phyloP scores from a whole-genome alignment of 495 filamentous ascomycete species.

The Penicillium maclennaniae region DNA sequence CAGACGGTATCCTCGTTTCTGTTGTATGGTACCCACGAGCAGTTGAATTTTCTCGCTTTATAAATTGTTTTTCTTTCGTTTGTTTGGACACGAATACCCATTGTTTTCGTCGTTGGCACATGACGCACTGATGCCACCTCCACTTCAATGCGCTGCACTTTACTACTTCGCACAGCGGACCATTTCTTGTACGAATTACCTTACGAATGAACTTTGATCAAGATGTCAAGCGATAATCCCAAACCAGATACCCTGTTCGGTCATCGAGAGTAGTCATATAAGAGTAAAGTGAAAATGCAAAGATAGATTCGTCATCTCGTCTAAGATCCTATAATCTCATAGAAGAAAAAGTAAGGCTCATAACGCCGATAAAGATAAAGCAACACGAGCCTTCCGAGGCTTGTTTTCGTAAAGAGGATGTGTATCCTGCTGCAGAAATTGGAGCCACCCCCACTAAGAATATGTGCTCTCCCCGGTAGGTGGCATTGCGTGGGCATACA shows the following conservation, averaged over 20 bases:
- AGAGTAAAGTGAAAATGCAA: background rate
- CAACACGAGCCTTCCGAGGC: background rate
- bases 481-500: conserved; percentile 8
- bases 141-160: conserved; percentile 3
- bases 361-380: background rate
- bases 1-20: conserved; percentile 3
- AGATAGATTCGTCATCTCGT: conserved; percentile 19
- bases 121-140: background rate
- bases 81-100: conserved; percentile 27
- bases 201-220: conserved; percentile 6
- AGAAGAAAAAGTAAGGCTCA: background rate
- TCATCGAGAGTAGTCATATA: background rate
- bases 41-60: conserved; percentile 1
- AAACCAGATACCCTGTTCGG: background rate
- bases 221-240: no score
- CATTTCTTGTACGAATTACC: conserved; percentile 13
- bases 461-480: background rate
- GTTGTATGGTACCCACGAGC: conserved; percentile 24
- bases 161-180: conserved; percentile 5
- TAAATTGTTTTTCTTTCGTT: conserved; percentile 6
- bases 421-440: background rate
- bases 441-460: background rate
- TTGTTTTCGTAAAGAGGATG: background rate
- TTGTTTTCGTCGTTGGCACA: conserved; percentile 11
- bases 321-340: background rate